Percentiles rank a stretch among this genome's conserved stretches.
Evolutionary conservation across 1,284 basidiomycete genomes (phyloP).

Genomic region (Naganishia liquefaciens): DNA sequence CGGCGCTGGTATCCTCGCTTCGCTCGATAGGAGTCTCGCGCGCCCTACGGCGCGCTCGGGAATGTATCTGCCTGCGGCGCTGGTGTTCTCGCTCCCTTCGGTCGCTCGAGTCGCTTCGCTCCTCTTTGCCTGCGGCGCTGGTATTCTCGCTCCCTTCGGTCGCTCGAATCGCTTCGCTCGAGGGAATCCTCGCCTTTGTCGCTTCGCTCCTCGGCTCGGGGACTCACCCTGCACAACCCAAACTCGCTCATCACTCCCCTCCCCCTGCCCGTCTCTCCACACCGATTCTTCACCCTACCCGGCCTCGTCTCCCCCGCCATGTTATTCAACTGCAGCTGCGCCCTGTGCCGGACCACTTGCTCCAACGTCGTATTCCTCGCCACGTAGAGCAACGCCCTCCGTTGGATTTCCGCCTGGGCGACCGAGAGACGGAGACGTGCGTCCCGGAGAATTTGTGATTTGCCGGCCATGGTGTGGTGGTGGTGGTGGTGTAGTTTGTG

Average conservation of each 20-base stretch:
- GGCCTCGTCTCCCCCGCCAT: conserved; percentile 80
- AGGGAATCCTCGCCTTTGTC: background rate
- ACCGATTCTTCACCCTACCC: conserved; percentile 82
- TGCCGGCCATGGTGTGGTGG: conserved; percentile 38
- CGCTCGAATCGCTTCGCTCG: background rate
- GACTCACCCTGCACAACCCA: conserved; percentile 76
- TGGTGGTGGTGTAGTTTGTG: background rate
- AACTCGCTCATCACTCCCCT: conserved; percentile 86
- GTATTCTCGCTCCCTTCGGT: background rate
- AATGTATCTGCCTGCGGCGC: no score
- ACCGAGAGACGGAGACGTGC: conserved; percentile 49
- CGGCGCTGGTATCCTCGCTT: background rate
- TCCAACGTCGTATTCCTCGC: conserved; percentile 83
- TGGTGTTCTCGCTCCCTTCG: no score
- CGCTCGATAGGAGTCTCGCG: no score
- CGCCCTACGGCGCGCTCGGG: no score
- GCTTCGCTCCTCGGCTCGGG: background rate
- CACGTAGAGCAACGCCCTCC: conserved; percentile 84
- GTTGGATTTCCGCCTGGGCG: conserved; percentile 71
- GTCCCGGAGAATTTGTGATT: conserved; percentile 47
- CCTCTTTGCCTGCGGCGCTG: no score
- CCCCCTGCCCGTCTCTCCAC: conserved; percentile 77
- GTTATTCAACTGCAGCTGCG: conserved; percentile 89
- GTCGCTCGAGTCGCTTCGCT: no score
- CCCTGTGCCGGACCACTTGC: conserved; percentile 84